Base-by-base conservation (phyloP, 306 rosid species). In the Arachis stenosperma region DNA sequence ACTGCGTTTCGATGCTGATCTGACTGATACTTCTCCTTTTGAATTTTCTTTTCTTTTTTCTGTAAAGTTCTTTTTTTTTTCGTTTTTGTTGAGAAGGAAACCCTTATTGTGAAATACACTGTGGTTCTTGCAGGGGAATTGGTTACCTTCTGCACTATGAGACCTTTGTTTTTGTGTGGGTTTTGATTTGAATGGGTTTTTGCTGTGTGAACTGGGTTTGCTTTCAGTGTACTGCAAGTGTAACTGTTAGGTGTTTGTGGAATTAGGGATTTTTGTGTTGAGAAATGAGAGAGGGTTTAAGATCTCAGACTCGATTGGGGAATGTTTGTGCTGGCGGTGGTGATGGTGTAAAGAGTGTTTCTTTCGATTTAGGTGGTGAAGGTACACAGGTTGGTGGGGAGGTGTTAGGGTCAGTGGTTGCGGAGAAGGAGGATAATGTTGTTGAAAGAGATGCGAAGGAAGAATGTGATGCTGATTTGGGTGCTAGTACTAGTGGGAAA, bases 261-360 rank as follows among this genome's bases (percentile, higher is more conserved):
- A 47, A 55, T 62, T 77, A 64, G 78, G 81, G 84, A 75, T 83
- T 50, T 13, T 52, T 14, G 14, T 52, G 7, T 52, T 68, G 41
- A 71, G 78, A 79, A 67, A 93, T 93, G 97, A 84, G 90, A 29
- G 95, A 88, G 82, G 92, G 90, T 4, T 50, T 86, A 85, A 85
- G 94, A 84, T 89, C 92, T 76, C 84, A 75, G 56, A 70, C 81
- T 75, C 61, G 75, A 6, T 56, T 56, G 65, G 81, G 75, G 71
- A 43, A 63, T 70, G 75, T 37, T 80, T 62, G 65, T 54, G 60
- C 29, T 47, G 70, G 70, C 5, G 69, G 43, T 4, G 67, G 42
- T 81, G 51, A 42, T 78, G 82, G 44, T 58, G 72, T 40, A 51
- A 54, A 75, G 70, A 73, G 30, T 59, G 75, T 29, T 15, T 67